Percentiles rank a stretch among this genome's conserved stretches.
Evolutionary conservation across 257 asterid genomes (phyloP).

Genomic region (Vinca minor): DNA sequence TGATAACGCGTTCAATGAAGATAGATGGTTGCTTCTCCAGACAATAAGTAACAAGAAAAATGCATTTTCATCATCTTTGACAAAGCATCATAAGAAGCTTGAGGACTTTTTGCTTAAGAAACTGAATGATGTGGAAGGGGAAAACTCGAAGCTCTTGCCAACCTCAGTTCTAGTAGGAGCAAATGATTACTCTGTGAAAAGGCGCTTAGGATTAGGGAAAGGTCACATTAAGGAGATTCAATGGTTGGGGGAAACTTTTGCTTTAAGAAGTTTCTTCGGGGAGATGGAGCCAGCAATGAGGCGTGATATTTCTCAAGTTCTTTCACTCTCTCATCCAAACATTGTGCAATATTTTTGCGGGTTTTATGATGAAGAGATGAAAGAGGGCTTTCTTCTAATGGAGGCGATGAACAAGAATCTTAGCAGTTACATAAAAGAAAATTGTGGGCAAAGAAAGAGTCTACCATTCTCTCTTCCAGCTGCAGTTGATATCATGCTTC

Average conservation of each 20-base stretch:
- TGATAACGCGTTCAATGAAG: slow-evolving; percentile 61
- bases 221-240: slow-evolving; percentile 70
- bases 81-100: slow-evolving; percentile 41
- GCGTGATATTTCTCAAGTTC: slow-evolving; percentile 38
- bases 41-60: slow-evolving; percentile 33
- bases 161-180: slow-evolving; percentile 42
- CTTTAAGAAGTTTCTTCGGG: slow-evolving; percentile 55
- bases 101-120: slow-evolving; percentile 47
- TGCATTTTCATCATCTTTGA: not conserved
- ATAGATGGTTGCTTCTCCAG: slow-evolving; percentile 51
- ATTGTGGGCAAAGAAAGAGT: slow-evolving; percentile 43
- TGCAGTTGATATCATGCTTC: slow-evolving; percentile 79
- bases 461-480: slow-evolving; percentile 49
- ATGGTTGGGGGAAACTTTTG: slow-evolving; percentile 85
- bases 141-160: slow-evolving; percentile 31
- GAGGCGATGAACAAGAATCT: slow-evolving; percentile 77
- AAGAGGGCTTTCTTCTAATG: slow-evolving; percentile 76
- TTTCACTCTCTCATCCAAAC: slow-evolving; percentile 69
- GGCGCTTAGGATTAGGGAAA: slow-evolving; percentile 51
- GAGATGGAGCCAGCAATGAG: slow-evolving; percentile 49
- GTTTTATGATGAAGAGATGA: slow-evolving; percentile 65
- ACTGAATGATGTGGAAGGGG: slow-evolving; percentile 22
- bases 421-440: slow-evolving; percentile 45
- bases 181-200: slow-evolving; percentile 48
- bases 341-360: slow-evolving; percentile 58